Evolutionary conservation across 1,139 yeast genomes (phyloP).

Genomic region (Nematodospora anomalae): DNA sequence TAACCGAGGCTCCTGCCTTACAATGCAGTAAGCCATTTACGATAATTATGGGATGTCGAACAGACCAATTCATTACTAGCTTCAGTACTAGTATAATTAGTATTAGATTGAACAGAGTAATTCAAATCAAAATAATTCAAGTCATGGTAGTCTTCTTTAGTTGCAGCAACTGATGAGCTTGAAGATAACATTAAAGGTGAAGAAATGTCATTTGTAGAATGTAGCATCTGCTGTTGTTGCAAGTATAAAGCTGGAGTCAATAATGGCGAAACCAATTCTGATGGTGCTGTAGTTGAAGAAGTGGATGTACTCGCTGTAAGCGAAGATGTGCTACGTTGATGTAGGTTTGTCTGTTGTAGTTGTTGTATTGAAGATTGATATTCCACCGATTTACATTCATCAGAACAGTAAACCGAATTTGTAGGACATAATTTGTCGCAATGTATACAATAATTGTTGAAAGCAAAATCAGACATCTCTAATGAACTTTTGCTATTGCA

Average conservation of each 20-base stretch:
- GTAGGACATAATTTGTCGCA: slow-evolving; percentile 61
- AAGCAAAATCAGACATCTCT: slow-evolving; percentile 45
- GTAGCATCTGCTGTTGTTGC: slow-evolving; percentile 19
- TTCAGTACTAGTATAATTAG: slow-evolving; percentile 16
- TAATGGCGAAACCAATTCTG: slow-evolving; percentile 34
- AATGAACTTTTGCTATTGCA: background rate
- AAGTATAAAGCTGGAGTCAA: slow-evolving; percentile 37
- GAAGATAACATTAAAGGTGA: slow-evolving; percentile 9
- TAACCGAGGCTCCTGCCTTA: too few relatives aligned
- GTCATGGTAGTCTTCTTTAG: slow-evolving; percentile 18
- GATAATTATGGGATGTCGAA: slow-evolving; percentile 43
- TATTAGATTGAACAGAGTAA: slow-evolving; percentile 28
- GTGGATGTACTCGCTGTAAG: slow-evolving; percentile 3
- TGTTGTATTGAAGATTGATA: slow-evolving; percentile 14
- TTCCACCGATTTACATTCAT: slow-evolving; percentile 52
- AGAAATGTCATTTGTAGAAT: slow-evolving; percentile 1
- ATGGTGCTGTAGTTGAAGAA: slow-evolving; percentile 7
- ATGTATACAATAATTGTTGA: slow-evolving; percentile 65
- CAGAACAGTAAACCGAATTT: slow-evolving; percentile 60
- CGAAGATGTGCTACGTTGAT: background rate
- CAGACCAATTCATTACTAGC: slow-evolving; percentile 16
- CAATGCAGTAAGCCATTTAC: slow-evolving; percentile 36
- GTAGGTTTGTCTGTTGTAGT: slow-evolving; percentile 6
- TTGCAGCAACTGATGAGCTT: slow-evolving; percentile 2
- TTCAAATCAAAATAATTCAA: slow-evolving; percentile 38